Conservation (phyloP, 2,329 filamentous ascomycete genomes). For the Fusarium sp. region DNA sequence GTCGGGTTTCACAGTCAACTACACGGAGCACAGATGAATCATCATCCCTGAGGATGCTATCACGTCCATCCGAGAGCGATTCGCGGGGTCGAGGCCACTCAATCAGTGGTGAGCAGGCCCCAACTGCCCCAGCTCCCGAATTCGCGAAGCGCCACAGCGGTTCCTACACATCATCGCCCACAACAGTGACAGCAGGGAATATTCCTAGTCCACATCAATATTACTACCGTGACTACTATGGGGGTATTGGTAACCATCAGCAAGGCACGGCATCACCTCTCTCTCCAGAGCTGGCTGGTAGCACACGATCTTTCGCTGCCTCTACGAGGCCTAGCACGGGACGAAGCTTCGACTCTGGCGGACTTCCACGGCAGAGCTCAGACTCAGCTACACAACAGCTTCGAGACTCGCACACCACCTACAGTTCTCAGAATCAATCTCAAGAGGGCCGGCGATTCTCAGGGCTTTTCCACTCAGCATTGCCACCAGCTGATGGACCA, state of each 20-base stretch:
- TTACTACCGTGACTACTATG: slow-evolving; percentile 65
- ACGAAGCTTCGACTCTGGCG: slow-evolving; percentile 69
- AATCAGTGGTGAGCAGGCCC: slow-evolving; percentile 72
- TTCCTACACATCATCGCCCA: slow-evolving; percentile 73
- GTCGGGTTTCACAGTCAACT: slow-evolving; percentile 69
- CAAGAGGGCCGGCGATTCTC: slow-evolving; percentile 72
- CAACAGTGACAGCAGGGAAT: slow-evolving; percentile 51
- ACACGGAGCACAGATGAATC: slow-evolving; percentile 66
- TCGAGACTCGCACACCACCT: slow-evolving; percentile 69
- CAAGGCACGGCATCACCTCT: slow-evolving; percentile 69
- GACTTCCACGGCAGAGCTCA: slow-evolving; percentile 64
- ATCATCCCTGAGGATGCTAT: slow-evolving; percentile 62
- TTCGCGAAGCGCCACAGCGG: slow-evolving; percentile 75
- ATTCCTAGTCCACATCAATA: slow-evolving; percentile 66
- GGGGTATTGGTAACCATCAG: slow-evolving; percentile 51
- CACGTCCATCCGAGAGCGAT: slow-evolving; percentile 63
- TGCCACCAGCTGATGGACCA: slow-evolving; percentile 80
- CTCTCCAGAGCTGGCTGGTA: slow-evolving; percentile 65
- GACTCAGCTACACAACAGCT: slow-evolving; percentile 62
- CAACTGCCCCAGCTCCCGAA: slow-evolving; percentile 74
- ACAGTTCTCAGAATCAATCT: slow-evolving; percentile 62
- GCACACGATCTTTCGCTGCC: slow-evolving; percentile 62
- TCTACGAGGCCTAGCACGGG: slow-evolving; percentile 70
- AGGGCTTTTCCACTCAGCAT: slow-evolving; percentile 86
- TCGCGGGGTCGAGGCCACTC: slow-evolving; percentile 71